phyloP scores from a whole-genome alignment of 1,139 yeast genomes.

The Candida sp. region DNA sequence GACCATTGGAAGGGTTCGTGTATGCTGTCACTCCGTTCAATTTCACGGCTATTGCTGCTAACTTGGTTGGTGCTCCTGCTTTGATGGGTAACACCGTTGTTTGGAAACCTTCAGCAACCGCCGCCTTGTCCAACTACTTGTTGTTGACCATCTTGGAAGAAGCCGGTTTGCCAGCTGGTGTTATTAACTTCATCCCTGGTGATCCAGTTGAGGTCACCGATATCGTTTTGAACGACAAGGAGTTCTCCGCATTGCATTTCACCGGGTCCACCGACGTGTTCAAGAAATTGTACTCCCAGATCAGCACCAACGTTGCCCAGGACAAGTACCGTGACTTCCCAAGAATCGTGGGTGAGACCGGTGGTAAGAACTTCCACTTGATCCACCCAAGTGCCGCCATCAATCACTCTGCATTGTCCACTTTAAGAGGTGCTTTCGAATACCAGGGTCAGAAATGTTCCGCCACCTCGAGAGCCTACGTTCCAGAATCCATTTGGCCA shows the following conservation, averaged over 20 bases:
- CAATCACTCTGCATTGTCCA: constrained; percentile 81
- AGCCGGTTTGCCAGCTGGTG: constrained; percentile 97
- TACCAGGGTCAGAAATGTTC: constrained; percentile 99
- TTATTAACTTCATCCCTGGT: constrained; percentile 93
- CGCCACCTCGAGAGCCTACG: constrained; percentile 86
- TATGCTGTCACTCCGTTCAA: constrained; percentile 98
- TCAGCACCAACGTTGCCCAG: constrained; percentile 72
- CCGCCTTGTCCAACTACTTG: constrained; percentile 87
- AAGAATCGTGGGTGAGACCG: constrained; percentile 97
- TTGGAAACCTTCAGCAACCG: constrained; percentile 97
- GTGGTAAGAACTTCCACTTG: constrained; percentile 97
- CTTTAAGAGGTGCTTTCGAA: constrained; percentile 96
- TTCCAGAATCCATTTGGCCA: constrained; percentile 79
- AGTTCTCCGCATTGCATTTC: constrained; percentile 88
- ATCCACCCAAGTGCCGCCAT: constrained; percentile 75
- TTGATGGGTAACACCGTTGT: constrained; percentile 96
- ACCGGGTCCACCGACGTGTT: constrained; percentile 98
- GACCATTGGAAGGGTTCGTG: constrained; percentile 97
- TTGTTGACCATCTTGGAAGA: constrained; percentile 82
- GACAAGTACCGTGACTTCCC: constrained; percentile 89
- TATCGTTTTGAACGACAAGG: constrained; percentile 63
- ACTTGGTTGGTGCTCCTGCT: constrained; percentile 95
- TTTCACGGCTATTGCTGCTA: constrained; percentile 97
- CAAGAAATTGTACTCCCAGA: constrained; percentile 75
- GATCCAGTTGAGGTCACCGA: constrained; percentile 81